phyloP scores from a whole-genome alignment of 2,329 filamentous ascomycete genomes.

The Exophiala sp. region DNA sequence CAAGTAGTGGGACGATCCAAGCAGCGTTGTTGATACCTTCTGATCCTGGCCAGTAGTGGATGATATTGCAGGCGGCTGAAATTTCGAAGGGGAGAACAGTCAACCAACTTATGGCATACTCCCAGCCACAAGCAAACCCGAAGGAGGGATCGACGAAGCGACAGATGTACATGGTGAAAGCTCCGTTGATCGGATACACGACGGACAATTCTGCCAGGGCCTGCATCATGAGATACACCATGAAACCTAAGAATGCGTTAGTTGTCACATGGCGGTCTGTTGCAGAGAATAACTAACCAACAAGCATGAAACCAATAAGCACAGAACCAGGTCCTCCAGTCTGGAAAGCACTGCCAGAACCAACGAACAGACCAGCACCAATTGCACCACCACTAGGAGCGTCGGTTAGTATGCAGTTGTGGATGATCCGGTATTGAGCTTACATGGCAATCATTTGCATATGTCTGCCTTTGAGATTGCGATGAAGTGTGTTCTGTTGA shows the following conservation, averaged over 20 bases:
- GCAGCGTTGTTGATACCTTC: conserved; percentile 31
- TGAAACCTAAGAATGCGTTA: conserved; percentile 31
- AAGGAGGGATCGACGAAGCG: conserved; percentile 61
- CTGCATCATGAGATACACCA: conserved; percentile 57
- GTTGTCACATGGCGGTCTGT: conserved; percentile 23
- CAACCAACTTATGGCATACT: conserved; percentile 54
- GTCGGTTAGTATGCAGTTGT: conserved; percentile 9
- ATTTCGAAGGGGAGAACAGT: conserved; percentile 54
- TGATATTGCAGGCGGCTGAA: conserved; percentile 51
- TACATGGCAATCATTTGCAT: conserved; percentile 42
- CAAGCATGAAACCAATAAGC: conserved; percentile 48
- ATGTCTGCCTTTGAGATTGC: conserved; percentile 23
- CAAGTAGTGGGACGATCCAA: conserved; percentile 29
- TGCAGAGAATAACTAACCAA: conserved; percentile 39
- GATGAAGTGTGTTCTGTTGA: conserved; percentile 23
- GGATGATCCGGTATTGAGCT: conserved; percentile 6
- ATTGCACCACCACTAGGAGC: conserved; percentile 28
- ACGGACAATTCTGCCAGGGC: conserved; percentile 61
- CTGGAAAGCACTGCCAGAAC: conserved; percentile 37
- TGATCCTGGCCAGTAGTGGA: conserved; percentile 56
- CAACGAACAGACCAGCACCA: conserved; percentile 43
- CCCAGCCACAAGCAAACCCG: conserved; percentile 43
- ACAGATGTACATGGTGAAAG: conserved; percentile 56
- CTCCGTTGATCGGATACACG: conserved; percentile 60
- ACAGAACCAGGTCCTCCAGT: conserved; percentile 38